Conservation (phyloP, 2,329 filamentous ascomycete genomes). For the Penicillium sp. region DNA sequence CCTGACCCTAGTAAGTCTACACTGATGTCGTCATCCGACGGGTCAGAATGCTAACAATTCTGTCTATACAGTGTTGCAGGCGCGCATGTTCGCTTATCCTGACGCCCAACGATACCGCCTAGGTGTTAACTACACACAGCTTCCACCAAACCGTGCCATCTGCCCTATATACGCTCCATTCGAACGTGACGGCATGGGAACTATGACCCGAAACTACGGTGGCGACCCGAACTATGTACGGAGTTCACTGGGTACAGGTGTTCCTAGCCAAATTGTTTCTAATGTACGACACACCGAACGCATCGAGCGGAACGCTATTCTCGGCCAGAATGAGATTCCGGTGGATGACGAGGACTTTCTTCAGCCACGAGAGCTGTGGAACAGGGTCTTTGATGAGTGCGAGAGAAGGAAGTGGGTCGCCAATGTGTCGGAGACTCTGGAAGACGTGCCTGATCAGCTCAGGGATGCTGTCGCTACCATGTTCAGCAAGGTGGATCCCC, state of each 20-base stretch:
- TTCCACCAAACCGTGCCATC: slow-evolving; percentile 33
- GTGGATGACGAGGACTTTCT: slow-evolving; percentile 27
- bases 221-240: slow-evolving; percentile 50
- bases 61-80: slow-evolving; percentile 45
- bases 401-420: slow-evolving; percentile 17
- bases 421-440: slow-evolving; percentile 21
- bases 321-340: slow-evolving; percentile 20
- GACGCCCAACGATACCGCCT: slow-evolving; percentile 42
- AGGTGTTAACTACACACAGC: slow-evolving; percentile 36
- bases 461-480: slow-evolving; percentile 10
- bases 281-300: slow-evolving; percentile 19
- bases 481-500: slow-evolving; percentile 11
- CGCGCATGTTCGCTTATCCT: slow-evolving; percentile 53
- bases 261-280: slow-evolving; percentile 12
- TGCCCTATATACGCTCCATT: slow-evolving; percentile 46
- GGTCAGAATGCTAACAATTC: not conserved
- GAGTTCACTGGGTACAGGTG: slow-evolving; percentile 19
- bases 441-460: slow-evolving; percentile 17
- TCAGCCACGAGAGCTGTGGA: slow-evolving; percentile 27
- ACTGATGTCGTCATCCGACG: not conserved
- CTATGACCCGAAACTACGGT: slow-evolving; percentile 48
- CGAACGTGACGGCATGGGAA: slow-evolving; percentile 34
- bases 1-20: slow-evolving; percentile 46
- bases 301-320: slow-evolving; percentile 15
- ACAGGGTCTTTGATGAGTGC: slow-evolving; percentile 20